A percentile compares a stretch with the other conserved stretches of the same genome.
These are phyloP conservation scores for Gaeumannomyces tritici DNA, from an alignment of 2,329 filamentous ascomycete species.

Conservation along the genomic window DNA sequence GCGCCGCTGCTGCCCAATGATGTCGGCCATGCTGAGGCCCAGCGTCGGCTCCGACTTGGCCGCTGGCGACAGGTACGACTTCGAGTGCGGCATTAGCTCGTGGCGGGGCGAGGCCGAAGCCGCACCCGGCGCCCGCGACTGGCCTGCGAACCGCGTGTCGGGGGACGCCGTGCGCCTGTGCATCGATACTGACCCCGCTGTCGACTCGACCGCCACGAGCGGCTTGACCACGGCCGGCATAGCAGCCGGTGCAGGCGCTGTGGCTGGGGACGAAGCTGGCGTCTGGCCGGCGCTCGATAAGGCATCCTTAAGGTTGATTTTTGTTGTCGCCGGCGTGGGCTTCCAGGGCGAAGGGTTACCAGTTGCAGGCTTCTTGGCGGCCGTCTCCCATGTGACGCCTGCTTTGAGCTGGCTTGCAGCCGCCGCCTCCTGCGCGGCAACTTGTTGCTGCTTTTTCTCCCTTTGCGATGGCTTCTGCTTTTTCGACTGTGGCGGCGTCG, in stretches of 20 bases:
- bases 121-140: conserved; percentile 26
- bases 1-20: conserved; percentile 75
- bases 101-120: conserved; percentile 5
- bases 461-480: conserved; percentile 74
- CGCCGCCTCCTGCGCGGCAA: conserved; percentile 27
- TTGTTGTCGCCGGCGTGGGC: conserved; percentile 1
- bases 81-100: conserved; percentile 47
- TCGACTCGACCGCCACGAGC: conserved; percentile 31
- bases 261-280: background rate
- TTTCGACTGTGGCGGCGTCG: conserved; percentile 15
- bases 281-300: background rate
- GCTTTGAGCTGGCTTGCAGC: conserved; percentile 17
- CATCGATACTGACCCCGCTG: conserved; percentile 19
- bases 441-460: conserved; percentile 75
- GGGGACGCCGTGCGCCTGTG: conserved; percentile 46
- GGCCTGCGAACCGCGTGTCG: conserved; percentile 53
- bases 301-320: background rate
- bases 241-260: background rate
- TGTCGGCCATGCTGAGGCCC: conserved; percentile 74
- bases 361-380: conserved; percentile 1
- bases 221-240: conserved; percentile 27
- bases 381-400: conserved; percentile 22
- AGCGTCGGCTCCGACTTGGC: conserved; percentile 46
- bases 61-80: conserved; percentile 45
- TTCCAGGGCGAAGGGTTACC: conserved; percentile 4